Evolutionary conservation across 208 protist species (phyloP).

Genomic region (Acanthamoeba royreba): DNA sequence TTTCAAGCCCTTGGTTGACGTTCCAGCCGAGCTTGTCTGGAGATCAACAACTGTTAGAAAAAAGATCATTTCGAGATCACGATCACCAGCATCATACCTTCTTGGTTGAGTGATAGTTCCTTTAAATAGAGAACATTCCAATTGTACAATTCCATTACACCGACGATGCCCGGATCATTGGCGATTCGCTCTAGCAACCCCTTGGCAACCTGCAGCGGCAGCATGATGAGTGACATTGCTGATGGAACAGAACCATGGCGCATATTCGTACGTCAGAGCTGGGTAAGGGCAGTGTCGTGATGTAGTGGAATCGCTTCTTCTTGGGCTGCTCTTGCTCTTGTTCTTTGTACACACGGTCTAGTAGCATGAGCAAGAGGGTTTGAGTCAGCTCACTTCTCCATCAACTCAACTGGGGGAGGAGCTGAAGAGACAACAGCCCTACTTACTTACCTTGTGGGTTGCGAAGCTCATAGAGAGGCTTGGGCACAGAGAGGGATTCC

Average conservation of each 20-base stretch:
- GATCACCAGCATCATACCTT: not conserved
- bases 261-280: not conserved
- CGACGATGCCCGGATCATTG: not conserved
- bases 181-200: not conserved
- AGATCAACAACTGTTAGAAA: no score
- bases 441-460: not conserved
- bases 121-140: not conserved
- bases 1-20: not conserved
- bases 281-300: not conserved
- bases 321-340: not conserved
- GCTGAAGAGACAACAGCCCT: not conserved
- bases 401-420: not conserved
- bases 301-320: conserved; percentile 7
- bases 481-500: not conserved
- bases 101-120: not conserved
- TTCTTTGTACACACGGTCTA: not conserved
- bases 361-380: not conserved
- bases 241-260: not conserved
- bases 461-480: not conserved
- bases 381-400: not conserved
- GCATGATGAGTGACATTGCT: not conserved
- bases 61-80: no score
- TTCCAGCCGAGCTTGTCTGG: not conserved
- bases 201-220: not conserved
- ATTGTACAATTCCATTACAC: not conserved